phyloP scores from a whole-genome alignment of 2,329 filamentous ascomycete species.

The Teratosphaeria gauchensis region DNA sequence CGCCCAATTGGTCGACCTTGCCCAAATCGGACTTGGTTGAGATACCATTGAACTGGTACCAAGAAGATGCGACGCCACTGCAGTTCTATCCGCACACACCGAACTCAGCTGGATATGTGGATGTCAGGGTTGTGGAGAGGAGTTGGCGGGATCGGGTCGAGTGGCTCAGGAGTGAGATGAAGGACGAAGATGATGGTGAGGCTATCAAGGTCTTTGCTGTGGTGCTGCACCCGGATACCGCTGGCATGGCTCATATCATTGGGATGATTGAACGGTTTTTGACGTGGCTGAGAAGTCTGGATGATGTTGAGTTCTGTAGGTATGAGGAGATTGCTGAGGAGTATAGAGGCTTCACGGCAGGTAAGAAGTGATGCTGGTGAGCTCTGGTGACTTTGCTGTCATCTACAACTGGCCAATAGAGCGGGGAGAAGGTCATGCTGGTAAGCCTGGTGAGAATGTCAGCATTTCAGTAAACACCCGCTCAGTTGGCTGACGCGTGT shows the following conservation, averaged over 20 bases:
- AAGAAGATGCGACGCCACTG: conserved; percentile 43
- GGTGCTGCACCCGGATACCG: conserved; percentile 49
- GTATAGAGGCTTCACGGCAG: conserved; percentile 14
- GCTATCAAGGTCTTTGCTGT: conserved; percentile 37
- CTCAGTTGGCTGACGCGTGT: too few species aligned
- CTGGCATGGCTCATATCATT: conserved; percentile 52
- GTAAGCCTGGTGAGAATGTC: too few species aligned
- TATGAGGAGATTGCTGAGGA: conserved; percentile 35
- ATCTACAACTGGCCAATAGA: too few species aligned
- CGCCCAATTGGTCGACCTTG: conserved; percentile 22
- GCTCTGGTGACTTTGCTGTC: too few species aligned
- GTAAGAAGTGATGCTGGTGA: background rate
- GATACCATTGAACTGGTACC: conserved; percentile 43
- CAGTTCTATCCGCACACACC: conserved; percentile 37
- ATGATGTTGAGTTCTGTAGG: conserved; percentile 37
- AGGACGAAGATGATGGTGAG: conserved; percentile 23
- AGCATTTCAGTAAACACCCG: too few species aligned
- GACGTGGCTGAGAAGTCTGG: conserved; percentile 39
- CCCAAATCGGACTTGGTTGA: conserved; percentile 32
- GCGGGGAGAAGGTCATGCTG: too few species aligned
- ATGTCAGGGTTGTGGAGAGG: conserved; percentile 46
- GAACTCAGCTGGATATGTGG: conserved; percentile 51
- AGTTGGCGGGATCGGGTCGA: conserved; percentile 53
- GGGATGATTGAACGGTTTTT: conserved; percentile 47
- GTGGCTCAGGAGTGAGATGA: conserved; percentile 38